A percentile compares a stretch with the other conserved stretches of the same genome.
Evolutionary conservation across 1,284 basidiomycete species (phyloP).

Genomic region (Prillingera fragicola): DNA sequence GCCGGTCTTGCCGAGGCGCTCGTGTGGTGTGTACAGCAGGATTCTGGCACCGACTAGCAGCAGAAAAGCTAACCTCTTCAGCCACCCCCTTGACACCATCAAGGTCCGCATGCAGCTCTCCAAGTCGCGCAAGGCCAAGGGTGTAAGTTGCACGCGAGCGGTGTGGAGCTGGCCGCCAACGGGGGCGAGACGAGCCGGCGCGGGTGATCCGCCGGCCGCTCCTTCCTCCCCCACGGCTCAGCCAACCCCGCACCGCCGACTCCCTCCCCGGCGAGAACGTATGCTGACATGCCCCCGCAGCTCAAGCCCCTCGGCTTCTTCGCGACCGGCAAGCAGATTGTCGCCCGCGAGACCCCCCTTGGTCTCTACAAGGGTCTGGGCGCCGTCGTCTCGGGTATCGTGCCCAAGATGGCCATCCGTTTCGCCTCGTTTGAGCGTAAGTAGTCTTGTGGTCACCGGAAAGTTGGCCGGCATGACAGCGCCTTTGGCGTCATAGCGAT

Average conservation of each 20-base stretch:
- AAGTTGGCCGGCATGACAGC: neutral
- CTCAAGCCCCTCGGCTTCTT: constrained; percentile 89
- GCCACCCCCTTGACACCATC: constrained; percentile 79
- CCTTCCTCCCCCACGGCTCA: no score
- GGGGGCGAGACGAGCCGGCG: no score
- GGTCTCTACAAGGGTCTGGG: constrained; percentile 98
- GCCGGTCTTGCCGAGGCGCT: constrained; percentile 83
- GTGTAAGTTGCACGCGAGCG: constrained; percentile 55
- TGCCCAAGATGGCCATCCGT: constrained; percentile 99
- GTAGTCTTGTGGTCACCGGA: constrained; percentile 11
- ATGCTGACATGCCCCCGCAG: constrained; percentile 48
- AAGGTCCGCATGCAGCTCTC: constrained; percentile 98
- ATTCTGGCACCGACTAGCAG: neutral
- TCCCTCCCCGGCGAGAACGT: no score
- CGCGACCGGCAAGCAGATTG: constrained; percentile 84
- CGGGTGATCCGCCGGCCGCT: no score
- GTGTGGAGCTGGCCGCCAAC: no score
- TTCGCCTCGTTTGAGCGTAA: constrained; percentile 89
- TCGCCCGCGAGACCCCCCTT: constrained; percentile 84
- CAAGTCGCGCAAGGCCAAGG: constrained; percentile 65
- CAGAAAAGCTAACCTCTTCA: constrained; percentile 7
- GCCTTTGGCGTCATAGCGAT: no score
- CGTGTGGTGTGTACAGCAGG: constrained; percentile 52
- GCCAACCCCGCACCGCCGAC: no score
- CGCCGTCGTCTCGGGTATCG: constrained; percentile 94